phyloP scores from a whole-genome alignment of 2,329 filamentous ascomycete genomes.

The Trichoderma sp. region DNA sequence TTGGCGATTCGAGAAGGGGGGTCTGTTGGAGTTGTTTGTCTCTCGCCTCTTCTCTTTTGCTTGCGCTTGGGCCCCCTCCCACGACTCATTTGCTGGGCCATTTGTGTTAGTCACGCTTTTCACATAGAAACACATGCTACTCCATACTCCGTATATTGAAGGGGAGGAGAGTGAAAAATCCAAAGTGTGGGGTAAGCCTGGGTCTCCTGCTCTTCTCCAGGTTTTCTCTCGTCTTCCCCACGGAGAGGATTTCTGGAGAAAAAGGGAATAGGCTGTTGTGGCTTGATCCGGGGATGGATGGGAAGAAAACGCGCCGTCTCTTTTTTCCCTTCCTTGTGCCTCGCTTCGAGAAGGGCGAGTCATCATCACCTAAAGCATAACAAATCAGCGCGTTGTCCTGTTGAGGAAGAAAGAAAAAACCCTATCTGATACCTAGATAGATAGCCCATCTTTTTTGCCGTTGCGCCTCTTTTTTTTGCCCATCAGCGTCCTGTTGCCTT shows the following conservation, averaged over 20 bases:
- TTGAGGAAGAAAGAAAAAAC: not conserved
- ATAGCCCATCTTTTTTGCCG: not conserved
- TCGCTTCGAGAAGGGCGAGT: not conserved
- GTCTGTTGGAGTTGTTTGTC: not conserved
- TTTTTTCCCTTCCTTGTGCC: not conserved
- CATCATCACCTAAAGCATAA: too few species aligned
- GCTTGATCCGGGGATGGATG: not conserved
- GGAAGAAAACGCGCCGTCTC: not conserved
- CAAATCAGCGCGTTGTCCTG: not conserved
- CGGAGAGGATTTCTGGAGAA: conserved; percentile 16
- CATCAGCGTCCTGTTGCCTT: not conserved
- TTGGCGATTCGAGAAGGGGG: not conserved
- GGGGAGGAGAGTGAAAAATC: not conserved
- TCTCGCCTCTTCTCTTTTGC: not conserved
- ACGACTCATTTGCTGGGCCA: not conserved
- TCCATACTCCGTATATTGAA: not conserved
- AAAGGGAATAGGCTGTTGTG: not conserved
- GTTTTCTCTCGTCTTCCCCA: conserved; percentile 9
- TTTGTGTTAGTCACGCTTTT: not conserved
- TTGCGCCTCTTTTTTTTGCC: not conserved
- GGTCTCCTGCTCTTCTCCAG: not conserved
- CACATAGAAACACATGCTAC: not conserved
- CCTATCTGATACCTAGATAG: not conserved
- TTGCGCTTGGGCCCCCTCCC: not conserved
- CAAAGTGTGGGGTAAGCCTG: conserved; percentile 14